Conservation (phyloP, 768 basidiomycete genomes). For the Lactarius evosmus region DNA sequence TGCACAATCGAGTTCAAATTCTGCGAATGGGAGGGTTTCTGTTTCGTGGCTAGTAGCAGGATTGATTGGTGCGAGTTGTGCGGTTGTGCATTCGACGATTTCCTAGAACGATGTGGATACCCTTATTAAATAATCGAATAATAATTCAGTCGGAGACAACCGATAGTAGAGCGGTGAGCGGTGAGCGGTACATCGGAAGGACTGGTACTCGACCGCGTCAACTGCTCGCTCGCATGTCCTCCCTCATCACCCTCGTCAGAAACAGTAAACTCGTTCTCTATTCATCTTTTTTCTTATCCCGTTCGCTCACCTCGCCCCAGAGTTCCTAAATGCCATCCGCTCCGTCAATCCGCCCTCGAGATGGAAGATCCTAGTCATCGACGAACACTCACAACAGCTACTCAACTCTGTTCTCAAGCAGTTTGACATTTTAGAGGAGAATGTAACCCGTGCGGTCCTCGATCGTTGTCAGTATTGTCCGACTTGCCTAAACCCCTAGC, state of each 20-base stretch:
- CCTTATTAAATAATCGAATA: not conserved
- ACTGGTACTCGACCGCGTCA: no score
- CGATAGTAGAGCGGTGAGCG: not conserved
- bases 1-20: not conserved
- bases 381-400: slow-evolving; percentile 84
- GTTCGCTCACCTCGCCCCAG: slow-evolving; percentile 39
- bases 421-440: slow-evolving; percentile 92
- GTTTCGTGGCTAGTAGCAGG: slow-evolving; percentile 1
- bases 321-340: slow-evolving; percentile 83
- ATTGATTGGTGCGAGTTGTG: not conserved
- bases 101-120: no score
- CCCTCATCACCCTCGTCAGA: slow-evolving; percentile 44
- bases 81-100: not conserved
- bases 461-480: not conserved
- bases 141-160: slow-evolving; percentile 14
- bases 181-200: no score
- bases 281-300: not conserved
- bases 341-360: slow-evolving; percentile 79
- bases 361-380: slow-evolving; percentile 99
- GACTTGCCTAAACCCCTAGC: not conserved
- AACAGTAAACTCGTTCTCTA: slow-evolving; percentile 35
- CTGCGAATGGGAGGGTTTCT: not conserved
- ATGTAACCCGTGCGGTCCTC: slow-evolving; percentile 79
- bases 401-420: slow-evolving; percentile 84
- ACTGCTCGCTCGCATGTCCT: slow-evolving; percentile 32